Percentiles rank a stretch among this genome's conserved stretches.
These are phyloP conservation scores for Haplosporangium sp. DNA, from an alignment of 371 early-diverging fungal species.

Conservation along the genomic window DNA sequence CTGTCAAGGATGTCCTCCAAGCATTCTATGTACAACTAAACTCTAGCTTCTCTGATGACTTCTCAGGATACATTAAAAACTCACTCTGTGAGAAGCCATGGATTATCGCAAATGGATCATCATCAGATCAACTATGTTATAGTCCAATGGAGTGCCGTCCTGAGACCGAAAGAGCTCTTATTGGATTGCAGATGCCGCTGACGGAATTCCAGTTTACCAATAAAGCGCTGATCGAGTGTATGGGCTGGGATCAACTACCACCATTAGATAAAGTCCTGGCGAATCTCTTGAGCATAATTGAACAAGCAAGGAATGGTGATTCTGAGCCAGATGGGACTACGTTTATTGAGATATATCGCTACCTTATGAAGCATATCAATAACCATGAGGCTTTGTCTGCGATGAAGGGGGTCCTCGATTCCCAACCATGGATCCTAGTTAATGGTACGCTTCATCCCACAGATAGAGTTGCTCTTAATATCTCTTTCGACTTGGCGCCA, in stretches of 20 bases:
- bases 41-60: not conserved
- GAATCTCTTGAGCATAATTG: slow-evolving; percentile 8
- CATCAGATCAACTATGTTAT: not conserved
- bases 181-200: slow-evolving; percentile 23
- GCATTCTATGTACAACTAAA: slow-evolving; percentile 17
- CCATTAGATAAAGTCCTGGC: slow-evolving; percentile 25
- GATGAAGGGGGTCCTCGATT: slow-evolving; percentile 7
- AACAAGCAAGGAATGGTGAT: not conserved
- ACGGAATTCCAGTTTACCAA: slow-evolving; percentile 8
- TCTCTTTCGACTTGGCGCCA: slow-evolving; percentile 14
- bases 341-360: slow-evolving; percentile 12
- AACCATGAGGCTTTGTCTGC: not conserved
- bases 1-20: not conserved
- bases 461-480: slow-evolving; percentile 20
- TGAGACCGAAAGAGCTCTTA: not conserved
- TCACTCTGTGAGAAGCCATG: slow-evolving; percentile 4
- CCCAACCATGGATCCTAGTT: slow-evolving; percentile 25
- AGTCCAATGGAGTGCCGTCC: slow-evolving; percentile 24
- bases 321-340: not conserved
- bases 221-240: not conserved
- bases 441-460: slow-evolving; percentile 11
- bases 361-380: slow-evolving; percentile 3
- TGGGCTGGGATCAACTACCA: slow-evolving; percentile 26
- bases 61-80: not conserved
- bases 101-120: slow-evolving; percentile 13